Evolutionary conservation across 371 early-diverging fungal species (phyloP), one percentile per base, ranked within the genome.

Genomic region (Fennellomyces sp.): DNA sequence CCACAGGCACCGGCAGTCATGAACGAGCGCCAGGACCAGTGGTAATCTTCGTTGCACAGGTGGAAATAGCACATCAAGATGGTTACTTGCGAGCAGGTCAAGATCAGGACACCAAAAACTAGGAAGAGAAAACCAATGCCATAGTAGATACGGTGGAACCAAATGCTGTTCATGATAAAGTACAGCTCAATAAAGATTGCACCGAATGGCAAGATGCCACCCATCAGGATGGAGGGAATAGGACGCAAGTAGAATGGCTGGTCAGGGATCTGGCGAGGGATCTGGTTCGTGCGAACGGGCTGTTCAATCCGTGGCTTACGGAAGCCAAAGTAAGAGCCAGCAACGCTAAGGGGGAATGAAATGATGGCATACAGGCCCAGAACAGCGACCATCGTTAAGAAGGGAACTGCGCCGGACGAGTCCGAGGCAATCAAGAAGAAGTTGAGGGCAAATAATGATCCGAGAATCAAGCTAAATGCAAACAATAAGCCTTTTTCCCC

Each of bases 11-110:
- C 98, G 0, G 91, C 82, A 0, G 95, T 94, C 48, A 94, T 76
- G 80, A 96, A 96, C 2, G 97, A 80, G 10, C 95, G 81, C 98
- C 98, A 98, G 68, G 89, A 90, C 98, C 98, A 96, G 60, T 89
- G 86, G 68, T 96, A 96, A 66, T 96, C 93, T 76, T 98, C 98
- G 4, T 93, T 79, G 66, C 94, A 93, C 17, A 96, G 79, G 60
- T 91, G 91, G 83, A 97, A 93, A 72, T 96, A 97, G 25, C 89
- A 88, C 82, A 94, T 85, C 63, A 96, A 73, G 13, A 97, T 81
- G 1, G 97, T 85, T 7, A 95, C 89, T 66, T 93, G 89, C 6
- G 90, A 80, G 53, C 94, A 93, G 0, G 96, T 94, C 49, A 95
- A 64, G 21, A 93, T 68, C 66, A 96, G 71, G 36, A 96, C 89